Conservation (phyloP, 192 early-diverging fungal species). For the Backusella tuberculispora region DNA sequence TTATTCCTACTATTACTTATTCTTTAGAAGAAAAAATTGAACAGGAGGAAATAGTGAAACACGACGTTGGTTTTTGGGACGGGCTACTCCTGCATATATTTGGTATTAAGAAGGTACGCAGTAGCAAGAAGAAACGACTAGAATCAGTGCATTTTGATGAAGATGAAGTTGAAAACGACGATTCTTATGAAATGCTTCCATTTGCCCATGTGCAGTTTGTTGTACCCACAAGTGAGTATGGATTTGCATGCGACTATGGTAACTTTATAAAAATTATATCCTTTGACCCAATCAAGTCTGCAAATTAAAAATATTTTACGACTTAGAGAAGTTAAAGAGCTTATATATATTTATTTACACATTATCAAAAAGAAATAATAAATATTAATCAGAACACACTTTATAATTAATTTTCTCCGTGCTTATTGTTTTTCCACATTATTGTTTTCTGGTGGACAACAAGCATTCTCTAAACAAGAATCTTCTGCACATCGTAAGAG, state of each 20-base stretch:
- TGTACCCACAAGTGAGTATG: conserved; percentile 12
- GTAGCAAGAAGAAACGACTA: not conserved
- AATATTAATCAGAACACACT: not conserved
- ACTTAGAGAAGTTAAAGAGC: not conserved
- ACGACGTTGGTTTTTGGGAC: not conserved
- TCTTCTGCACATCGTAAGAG: conserved; percentile 38
- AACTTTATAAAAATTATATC: conserved; percentile 31
- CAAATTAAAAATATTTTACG: not conserved
- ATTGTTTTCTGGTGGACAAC: conserved; percentile 35
- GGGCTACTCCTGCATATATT: not conserved
- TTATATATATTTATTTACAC: conserved; percentile 5
- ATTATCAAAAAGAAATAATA: conserved; percentile 5
- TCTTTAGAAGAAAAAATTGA: not conserved
- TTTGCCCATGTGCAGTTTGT: conserved; percentile 18
- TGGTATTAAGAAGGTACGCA: not conserved
- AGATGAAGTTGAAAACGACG: conserved; percentile 20
- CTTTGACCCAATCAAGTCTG: conserved; percentile 18
- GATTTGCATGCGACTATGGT: conserved; percentile 31
- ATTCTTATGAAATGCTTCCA: conserved; percentile 22
- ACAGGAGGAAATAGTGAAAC: not conserved
- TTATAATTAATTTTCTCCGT: not conserved
- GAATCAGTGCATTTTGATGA: not conserved
- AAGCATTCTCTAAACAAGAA: conserved; percentile 42
- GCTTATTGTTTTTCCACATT: not conserved
- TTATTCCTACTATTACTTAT: conserved; percentile 5